Percentiles rank a stretch among this genome's conserved stretches.
Evolutionary conservation across 2,329 filamentous ascomycete species (phyloP).

Genomic region (Camptophora hylomeconis): DNA sequence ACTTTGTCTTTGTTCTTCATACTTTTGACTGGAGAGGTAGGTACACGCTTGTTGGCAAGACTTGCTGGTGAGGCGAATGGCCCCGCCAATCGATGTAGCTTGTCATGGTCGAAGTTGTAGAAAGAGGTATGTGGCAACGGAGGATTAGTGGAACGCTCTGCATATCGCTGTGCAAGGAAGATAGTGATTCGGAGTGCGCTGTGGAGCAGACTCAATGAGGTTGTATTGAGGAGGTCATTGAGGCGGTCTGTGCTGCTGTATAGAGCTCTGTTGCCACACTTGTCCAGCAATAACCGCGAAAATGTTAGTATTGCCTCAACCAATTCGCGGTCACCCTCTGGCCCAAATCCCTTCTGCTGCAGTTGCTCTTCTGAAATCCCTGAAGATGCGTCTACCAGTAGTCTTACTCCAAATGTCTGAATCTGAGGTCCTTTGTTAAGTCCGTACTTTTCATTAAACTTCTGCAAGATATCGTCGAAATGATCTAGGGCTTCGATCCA

Average conservation of each 20-base stretch:
- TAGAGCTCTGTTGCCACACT: constrained; percentile 91
- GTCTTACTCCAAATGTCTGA: constrained; percentile 55
- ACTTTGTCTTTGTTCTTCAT: constrained; percentile 68
- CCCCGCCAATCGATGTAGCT: constrained; percentile 67
- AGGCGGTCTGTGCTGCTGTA: constrained; percentile 88
- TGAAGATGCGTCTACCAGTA: constrained; percentile 46
- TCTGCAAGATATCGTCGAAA: constrained; percentile 78
- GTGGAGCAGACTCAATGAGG: constrained; percentile 65
- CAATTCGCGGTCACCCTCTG: constrained; percentile 68
- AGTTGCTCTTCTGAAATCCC: constrained; percentile 34
- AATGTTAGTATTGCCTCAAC: constrained; percentile 72
- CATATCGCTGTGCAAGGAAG: constrained; percentile 78
- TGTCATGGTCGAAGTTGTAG: constrained; percentile 60
- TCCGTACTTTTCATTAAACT: constrained; percentile 67
- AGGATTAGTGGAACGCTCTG: constrained; percentile 56
- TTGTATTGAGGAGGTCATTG: constrained; percentile 79
- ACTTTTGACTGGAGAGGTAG: constrained; percentile 38
- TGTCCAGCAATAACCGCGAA: constrained; percentile 75
- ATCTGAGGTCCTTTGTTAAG: constrained; percentile 69
- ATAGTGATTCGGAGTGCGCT: constrained; percentile 67
- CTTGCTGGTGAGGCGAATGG: constrained; percentile 58
- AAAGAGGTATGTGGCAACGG: constrained; percentile 68
- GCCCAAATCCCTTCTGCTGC: constrained; percentile 47
- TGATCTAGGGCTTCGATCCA: constrained; percentile 93
- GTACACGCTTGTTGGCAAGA: constrained; percentile 36